Percentiles rank a stretch among this genome's conserved stretches.
Conservation (phyloP, 352 stramenopile genomes). For the Thalassiosira hispida region DNA sequence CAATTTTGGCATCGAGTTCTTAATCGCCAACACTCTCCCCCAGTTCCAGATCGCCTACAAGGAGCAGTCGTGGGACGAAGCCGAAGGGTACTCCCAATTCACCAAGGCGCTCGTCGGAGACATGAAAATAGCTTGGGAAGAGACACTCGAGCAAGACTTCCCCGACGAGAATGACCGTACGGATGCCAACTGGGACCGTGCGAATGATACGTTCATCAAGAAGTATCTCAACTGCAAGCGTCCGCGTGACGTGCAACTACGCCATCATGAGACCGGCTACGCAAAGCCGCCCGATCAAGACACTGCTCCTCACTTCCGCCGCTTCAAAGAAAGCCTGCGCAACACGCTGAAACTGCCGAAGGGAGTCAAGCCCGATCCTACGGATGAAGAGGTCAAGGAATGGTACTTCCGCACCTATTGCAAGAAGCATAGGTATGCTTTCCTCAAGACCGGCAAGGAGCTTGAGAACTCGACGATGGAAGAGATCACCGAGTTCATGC, state of each 20-base stretch:
- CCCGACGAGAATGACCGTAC: neutral
- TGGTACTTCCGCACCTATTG: constrained; percentile 6
- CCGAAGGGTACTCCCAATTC: neutral
- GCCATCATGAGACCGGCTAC: neutral
- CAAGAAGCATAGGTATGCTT: neutral
- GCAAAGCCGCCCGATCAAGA: neutral
- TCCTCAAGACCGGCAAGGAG: neutral
- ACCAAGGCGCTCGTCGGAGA: neutral
- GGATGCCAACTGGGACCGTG: neutral
- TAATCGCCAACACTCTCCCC: neutral
- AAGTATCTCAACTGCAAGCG: neutral
- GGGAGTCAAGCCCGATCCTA: neutral
- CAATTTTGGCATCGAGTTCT: neutral
- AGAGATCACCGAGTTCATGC: neutral
- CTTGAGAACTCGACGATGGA: neutral
- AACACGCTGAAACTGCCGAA: neutral
- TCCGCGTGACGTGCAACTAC: neutral
- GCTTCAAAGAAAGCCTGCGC: neutral
- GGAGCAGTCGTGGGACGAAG: neutral
- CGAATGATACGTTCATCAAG: neutral
- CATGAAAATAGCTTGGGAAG: neutral
- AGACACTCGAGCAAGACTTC: neutral
- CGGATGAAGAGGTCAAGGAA: neutral
- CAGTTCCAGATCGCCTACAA: neutral
- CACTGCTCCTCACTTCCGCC: neutral